Evolutionary conservation across 2,329 filamentous ascomycete genomes (phyloP), one percentile per base, ranked within the genome.

Genomic region (Purpureocillium lavendulum): DNA sequence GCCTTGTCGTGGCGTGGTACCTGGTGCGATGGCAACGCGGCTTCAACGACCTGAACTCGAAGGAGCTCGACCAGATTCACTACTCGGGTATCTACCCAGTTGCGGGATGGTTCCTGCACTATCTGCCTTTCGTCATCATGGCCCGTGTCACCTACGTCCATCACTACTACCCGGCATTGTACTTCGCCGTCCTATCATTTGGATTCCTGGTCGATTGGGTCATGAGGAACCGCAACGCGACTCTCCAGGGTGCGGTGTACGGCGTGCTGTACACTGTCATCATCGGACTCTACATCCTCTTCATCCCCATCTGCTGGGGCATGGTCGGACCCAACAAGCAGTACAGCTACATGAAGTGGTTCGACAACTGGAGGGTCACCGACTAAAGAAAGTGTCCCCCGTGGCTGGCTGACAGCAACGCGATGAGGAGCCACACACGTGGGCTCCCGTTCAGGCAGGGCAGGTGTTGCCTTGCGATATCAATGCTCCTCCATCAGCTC

Each of bases 121-220:
- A 96, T 61, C 67, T 95, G 46, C 92, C 92, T 1, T 98, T 97
- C 64, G 78, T 95, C 54, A 80, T 92, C 57, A 98, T 98, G 94
- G 92, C 88, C 10, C 87, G 92, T 73, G 92, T 98, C 45, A 98
- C 92, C 13, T 98, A 98, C 57, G 92, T 98, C 40, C 92, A 98
- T 64, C 92, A 98, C 69, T 98, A 98, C 72, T 98, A 97, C 64
- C 92, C 92, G 10, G 92, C 92, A 9, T 77, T 98, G 10, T 98
- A 97, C 71, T 98, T 97, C 61, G 89, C 92, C 53, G 95, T 98
- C 49, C 70, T 98, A 34, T 79, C 77, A 13, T 79, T 89, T 45
- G 90, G 89, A 39, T 98, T 98, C 73, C 75, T 88, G 50, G 66
- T 85, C 40, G 88, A 97, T 62, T 97, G 87, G 82, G 70, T 82